Base-by-base conservation (phyloP, 768 basidiomycete genomes). In the Russula dissimulans region DNA sequence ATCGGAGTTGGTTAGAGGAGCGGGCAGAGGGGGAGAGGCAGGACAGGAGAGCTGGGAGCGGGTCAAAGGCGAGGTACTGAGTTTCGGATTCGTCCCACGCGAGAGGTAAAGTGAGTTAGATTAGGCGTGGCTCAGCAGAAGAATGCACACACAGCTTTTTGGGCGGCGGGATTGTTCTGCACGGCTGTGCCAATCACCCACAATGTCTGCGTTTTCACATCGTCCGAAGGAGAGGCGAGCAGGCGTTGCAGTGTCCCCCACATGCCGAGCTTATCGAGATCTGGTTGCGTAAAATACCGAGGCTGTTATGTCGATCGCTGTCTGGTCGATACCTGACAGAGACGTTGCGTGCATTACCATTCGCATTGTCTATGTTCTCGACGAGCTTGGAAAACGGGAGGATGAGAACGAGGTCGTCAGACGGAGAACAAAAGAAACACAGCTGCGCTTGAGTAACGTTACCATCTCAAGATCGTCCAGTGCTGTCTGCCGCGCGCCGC, bases 391-490 rank as follows among this genome's bases (percentile, higher is more conserved):
- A 5, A 10, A 10, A 36, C 34, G 34, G 34, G 34, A 7, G 47
- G 22, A 26, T 14, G 32, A 49, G 31, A 10, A 9, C 5, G n/a
- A 17, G 32, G n/a, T 14, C 11, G 32, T 43, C 36, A 57, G 53
- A 7, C 46, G 17, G 22, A 7, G 29, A 10, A 46, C 2, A 18
- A 14, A 18, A 22, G 15, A 9, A 18, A 22, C 54, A 15, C 22
- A 26, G 22, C 22, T 26, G 22, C 22, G 22, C 22, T 26, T 26
- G 15, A 1, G 5, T 29, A 4, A 69, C 81, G 52, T 56, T 54
- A 89, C 91, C 90, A 94, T 87, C 74, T 95, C 93, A 34, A 94
- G 73, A 67, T 95, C 79, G 70, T 95, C 93, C 67, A 93, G 74
- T 0, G 91, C 87, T 17, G 76, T 74, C 44, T 91, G 73, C 41